Conservation (phyloP, 495 filamentous ascomycete genomes). For the Daldinia grandis region DNA sequence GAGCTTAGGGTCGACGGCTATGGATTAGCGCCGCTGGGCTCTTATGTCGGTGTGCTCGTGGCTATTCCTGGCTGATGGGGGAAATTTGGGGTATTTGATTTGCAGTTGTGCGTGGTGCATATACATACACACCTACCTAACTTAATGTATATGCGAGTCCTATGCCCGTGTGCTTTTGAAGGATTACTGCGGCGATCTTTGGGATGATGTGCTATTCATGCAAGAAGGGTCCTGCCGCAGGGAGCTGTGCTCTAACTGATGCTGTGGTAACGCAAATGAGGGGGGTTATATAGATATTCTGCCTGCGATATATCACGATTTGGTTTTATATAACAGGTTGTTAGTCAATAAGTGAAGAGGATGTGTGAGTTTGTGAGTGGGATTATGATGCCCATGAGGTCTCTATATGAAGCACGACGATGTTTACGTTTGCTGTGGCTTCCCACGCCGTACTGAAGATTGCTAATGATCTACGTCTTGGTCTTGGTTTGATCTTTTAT, state of each 20-base stretch:
- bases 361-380: background rate
- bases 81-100: too few species aligned
- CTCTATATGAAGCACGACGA: background rate
- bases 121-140: too few species aligned
- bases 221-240: slow-evolving; percentile 1
- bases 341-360: background rate
- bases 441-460: background rate
- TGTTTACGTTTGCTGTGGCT: background rate
- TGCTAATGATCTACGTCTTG: background rate
- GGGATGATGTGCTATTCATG: background rate
- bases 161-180: background rate
- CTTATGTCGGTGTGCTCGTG: too few species aligned
- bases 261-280: background rate
- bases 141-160: background rate
- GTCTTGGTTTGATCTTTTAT: slow-evolving; percentile 6
- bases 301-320: background rate
- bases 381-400: background rate
- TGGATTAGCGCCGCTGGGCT: too few species aligned
- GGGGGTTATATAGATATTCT: background rate
- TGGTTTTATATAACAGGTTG: background rate
- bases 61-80: background rate
- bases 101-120: too few species aligned
- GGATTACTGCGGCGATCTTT: background rate
- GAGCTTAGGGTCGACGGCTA: too few species aligned
- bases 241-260: background rate